Percentiles rank a stretch among this genome's conserved stretches.
These are phyloP conservation scores for Fusarium staphyleae DNA, from an alignment of 2,329 filamentous ascomycete genomes.

Conservation along the genomic window DNA sequence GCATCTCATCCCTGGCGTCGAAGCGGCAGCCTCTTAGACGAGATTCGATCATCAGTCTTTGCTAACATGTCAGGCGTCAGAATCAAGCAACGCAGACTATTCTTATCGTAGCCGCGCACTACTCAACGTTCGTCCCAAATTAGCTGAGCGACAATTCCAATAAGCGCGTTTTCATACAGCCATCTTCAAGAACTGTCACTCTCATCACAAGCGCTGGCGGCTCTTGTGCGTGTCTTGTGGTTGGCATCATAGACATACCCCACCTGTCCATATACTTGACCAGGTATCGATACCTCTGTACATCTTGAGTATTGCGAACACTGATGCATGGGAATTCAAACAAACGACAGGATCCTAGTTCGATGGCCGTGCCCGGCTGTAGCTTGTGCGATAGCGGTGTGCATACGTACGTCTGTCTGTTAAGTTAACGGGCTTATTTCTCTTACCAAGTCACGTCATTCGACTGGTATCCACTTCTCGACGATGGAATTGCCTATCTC, in stretches of 20 bases:
- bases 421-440: slow-evolving; percentile 3
- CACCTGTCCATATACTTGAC: not conserved
- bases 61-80: slow-evolving; percentile 8
- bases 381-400: slow-evolving; percentile 6
- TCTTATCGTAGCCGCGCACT: slow-evolving; percentile 12
- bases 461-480: not conserved
- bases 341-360: too few relatives aligned
- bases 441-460: slow-evolving; percentile 1
- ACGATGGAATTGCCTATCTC: not conserved
- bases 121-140: slow-evolving; percentile 19
- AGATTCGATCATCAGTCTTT: slow-evolving; percentile 7
- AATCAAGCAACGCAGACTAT: slow-evolving; percentile 12
- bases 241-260: slow-evolving; percentile 18
- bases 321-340: too few relatives aligned
- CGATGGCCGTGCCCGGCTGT: not conserved
- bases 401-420: slow-evolving; percentile 12
- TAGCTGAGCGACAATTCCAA: not conserved
- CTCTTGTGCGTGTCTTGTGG: slow-evolving; percentile 5
- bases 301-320: slow-evolving; percentile 6
- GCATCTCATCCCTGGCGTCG: slow-evolving; percentile 24
- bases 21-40: slow-evolving; percentile 14
- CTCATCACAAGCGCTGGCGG: slow-evolving; percentile 16
- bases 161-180: slow-evolving; percentile 21
- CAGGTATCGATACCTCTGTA: slow-evolving; percentile 22
- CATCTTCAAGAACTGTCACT: slow-evolving; percentile 3